Evolutionary conservation across 768 basidiomycete genomes (phyloP), one percentile per base, ranked within the genome.

Genomic region (Leccinum variicolor): DNA sequence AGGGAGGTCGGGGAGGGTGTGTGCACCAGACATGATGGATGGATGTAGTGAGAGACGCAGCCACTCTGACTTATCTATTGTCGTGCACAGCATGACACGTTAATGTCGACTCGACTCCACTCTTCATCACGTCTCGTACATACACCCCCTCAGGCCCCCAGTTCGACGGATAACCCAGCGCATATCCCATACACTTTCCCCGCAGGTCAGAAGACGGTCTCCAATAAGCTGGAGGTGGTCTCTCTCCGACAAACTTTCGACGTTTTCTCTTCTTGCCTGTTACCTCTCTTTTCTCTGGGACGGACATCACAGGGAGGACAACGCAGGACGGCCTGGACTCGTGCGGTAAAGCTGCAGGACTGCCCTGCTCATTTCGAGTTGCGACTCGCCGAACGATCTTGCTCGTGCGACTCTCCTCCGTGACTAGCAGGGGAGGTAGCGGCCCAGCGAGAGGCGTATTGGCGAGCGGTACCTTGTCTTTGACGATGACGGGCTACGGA

Each of bases 1-100:
- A 19, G 89, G 87, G 26, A 93, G 85, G 63, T 81, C 77, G 41
- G 91, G 91, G 51, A 94, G 82, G 53, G 77, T 79, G 80, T 87
- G 77, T 47, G 53, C 3, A 50, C 64, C 61, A 50, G 82, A 69
- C 80, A 82, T 82, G 63, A 50, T 64, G 19, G 56, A 43, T 64
- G 19, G 55, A 10, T 48, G 55, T 47, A 10, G 51, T 28, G 41
- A 8, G 59, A 50, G 54, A 13, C n/a, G 23, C 10, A 39, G 39
- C 9, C 52, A 65, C 43, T 21, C 29, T 23, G 23, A 46, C 29
- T 33, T 17, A 13, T 23, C 11, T 26, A 19, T 46, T 34, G 45
- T 52, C 50, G 23, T 50, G 52, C 66, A 60, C 67, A 62, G 62
- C 67, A 67, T 67, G 58, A 58, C 57, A 63, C 7, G 34, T 47